Conservation (phyloP, 805 yeast genomes). For the Saturnispora mendoncae region DNA sequence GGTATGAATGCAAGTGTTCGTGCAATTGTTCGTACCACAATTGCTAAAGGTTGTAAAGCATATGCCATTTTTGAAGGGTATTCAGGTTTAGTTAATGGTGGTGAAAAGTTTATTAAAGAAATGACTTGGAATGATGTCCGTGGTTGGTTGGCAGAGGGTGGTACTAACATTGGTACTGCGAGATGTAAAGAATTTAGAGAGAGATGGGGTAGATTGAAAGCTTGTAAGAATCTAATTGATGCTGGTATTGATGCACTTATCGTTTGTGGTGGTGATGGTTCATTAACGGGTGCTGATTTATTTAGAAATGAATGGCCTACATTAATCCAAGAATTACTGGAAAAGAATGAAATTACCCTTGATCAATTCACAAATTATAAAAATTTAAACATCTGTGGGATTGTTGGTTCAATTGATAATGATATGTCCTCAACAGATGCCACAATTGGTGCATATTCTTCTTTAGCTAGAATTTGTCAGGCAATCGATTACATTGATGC, state of each 20-base stretch:
- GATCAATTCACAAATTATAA: constrained; percentile 40
- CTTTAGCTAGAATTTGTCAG: constrained; percentile 64
- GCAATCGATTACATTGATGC: constrained; percentile 77
- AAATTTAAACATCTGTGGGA: constrained; percentile 61
- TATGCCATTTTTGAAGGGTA: constrained; percentile 69
- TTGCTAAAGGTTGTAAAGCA: constrained; percentile 54
- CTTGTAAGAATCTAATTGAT: constrained; percentile 55
- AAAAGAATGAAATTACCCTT: constrained; percentile 35
- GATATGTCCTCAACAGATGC: constrained; percentile 83
- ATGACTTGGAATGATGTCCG: constrained; percentile 70
- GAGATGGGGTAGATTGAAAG: constrained; percentile 54
- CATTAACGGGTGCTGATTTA: constrained; percentile 73
- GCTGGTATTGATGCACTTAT: constrained; percentile 71
- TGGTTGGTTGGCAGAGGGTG: constrained; percentile 63
- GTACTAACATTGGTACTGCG: constrained; percentile 75
- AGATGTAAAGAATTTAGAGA: constrained; percentile 61
- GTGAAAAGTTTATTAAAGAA: constrained; percentile 43
- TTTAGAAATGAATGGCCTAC: constrained; percentile 75
- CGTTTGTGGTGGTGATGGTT: constrained; percentile 82
- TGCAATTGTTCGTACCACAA: constrained; percentile 64
- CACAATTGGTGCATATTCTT: constrained; percentile 75
- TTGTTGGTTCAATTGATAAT: constrained; percentile 77
- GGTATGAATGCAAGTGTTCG: constrained; percentile 75
- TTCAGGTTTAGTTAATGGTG: constrained; percentile 63
- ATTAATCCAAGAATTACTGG: constrained; percentile 47